phyloP scores from a whole-genome alignment of 208 protist genomes.

The Acanthamoeba sp. region DNA sequence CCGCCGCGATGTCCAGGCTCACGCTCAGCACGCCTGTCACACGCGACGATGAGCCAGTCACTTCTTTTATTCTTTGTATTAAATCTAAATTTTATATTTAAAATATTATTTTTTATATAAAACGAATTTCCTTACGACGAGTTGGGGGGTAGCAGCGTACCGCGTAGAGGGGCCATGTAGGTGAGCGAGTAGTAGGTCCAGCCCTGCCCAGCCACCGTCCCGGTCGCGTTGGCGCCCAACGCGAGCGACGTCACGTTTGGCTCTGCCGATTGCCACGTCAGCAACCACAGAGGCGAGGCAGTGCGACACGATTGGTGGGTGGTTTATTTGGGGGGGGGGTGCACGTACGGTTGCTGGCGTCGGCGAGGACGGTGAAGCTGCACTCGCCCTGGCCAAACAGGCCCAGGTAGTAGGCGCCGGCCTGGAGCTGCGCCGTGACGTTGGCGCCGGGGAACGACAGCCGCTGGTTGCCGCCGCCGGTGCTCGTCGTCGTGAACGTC shows the following conservation, averaged over 20 bases:
- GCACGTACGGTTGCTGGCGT: neutral
- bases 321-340: too few relatives aligned
- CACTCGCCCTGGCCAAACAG: neutral
- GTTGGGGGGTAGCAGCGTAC: too few relatives aligned
- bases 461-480: neutral
- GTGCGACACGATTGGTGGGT: too few relatives aligned
- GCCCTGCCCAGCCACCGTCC: neutral
- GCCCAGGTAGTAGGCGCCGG: slow-evolving; percentile 5
- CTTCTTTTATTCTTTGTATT: too few relatives aligned
- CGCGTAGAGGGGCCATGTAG: too few relatives aligned
- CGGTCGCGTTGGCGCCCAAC: neutral
- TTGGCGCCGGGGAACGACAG: neutral
- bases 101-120: too few relatives aligned
- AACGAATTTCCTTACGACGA: too few relatives aligned
- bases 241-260: neutral
- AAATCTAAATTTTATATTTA: too few relatives aligned
- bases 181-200: neutral
- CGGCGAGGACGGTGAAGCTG: neutral
- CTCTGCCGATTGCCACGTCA: neutral
- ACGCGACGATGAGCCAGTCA: too few relatives aligned
- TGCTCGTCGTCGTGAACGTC: neutral
- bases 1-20: neutral
- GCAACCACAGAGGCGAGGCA: neutral
- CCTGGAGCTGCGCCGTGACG: neutral
- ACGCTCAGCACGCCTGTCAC: neutral